A percentile compares a stretch with the other conserved stretches of the same genome.
Evolutionary conservation across 495 filamentous ascomycete species (phyloP).

Genomic region (Viridothelium virens): DNA sequence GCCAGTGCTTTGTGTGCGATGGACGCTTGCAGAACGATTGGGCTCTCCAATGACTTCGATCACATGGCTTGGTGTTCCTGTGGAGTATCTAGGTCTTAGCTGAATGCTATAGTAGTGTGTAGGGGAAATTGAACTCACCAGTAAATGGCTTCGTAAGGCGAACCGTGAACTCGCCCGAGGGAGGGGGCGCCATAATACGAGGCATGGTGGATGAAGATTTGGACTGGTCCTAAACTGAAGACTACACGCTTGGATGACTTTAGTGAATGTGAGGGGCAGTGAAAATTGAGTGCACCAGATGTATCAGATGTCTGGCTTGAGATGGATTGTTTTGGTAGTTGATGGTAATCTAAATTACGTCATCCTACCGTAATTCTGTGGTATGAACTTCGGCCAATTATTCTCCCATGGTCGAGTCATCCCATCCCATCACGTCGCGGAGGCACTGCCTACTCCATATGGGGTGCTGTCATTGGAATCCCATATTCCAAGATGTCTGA

Average conservation of each 20-base stretch:
- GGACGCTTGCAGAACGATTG: slow-evolving; percentile 20
- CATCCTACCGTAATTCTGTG: too few relatives aligned
- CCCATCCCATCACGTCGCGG: too few relatives aligned
- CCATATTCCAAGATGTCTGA: slow-evolving; percentile 14
- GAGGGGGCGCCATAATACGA: slow-evolving; percentile 23
- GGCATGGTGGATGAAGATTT: slow-evolving; percentile 16
- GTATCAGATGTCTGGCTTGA: too few relatives aligned
- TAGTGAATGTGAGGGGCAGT: neutral
- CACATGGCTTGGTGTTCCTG: slow-evolving; percentile 19
- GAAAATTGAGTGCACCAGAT: too few relatives aligned
- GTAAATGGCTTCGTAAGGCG: slow-evolving; percentile 23
- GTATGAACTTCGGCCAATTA: too few relatives aligned
- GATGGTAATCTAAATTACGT: too few relatives aligned
- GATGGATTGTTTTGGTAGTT: too few relatives aligned
- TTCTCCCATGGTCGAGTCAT: too few relatives aligned
- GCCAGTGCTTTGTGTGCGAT: slow-evolving; percentile 11
- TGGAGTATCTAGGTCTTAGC: neutral
- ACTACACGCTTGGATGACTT: too few relatives aligned
- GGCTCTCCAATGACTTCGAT: slow-evolving; percentile 26
- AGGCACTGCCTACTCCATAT: too few relatives aligned
- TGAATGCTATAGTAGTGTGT: neutral
- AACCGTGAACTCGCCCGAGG: slow-evolving; percentile 24
- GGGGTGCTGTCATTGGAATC: neutral
- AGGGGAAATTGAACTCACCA: slow-evolving; percentile 8
- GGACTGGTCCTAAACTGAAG: too few relatives aligned